Evolutionary conservation across 2,329 filamentous ascomycete species (phyloP), one percentile per base, ranked within the genome.

Genomic region (Setomelanomma holmii): DNA sequence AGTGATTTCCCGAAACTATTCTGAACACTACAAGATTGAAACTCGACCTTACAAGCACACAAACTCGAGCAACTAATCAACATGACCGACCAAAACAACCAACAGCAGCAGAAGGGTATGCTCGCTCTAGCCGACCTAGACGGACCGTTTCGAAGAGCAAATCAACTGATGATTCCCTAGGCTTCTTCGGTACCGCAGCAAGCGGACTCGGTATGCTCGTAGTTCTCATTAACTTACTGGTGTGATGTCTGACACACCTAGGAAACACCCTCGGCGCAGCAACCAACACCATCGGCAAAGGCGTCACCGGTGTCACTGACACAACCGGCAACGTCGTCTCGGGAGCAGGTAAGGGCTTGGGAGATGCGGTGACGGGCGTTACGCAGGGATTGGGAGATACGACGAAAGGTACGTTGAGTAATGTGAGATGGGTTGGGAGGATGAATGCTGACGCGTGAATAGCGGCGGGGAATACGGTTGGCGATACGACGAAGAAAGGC

Each of bases 371-470:
- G 21, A 63, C 63, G 7, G 72, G 72, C 0, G 58, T 75, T 5
- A 73, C 69, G 6, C 53, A 64, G 40, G 72, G 71, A 0, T 16
- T 72, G 16, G 72, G 72, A 0, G 72, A 75, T 49, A 74, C 70
- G 2, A 73, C 67, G 0, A 73, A 73, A 41, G 64, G 69, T 69
- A 53, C 8, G 65, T 56, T 11, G 5, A 19, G 10, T 14, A 8
- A 7, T 11, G 22, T n/a, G 24, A 24, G 1, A n/a, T 19, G 19
- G 34, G 2, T 30, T 30, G 10, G 20, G 21, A 17, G 17, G 35
- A 12, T 27, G 20, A 34, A 27, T 20, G 41, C 55, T 67, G 44
- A 64, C 14, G 12, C 5, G 16, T 8, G 19, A 10, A 5, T 45
- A 71, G 68, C 69, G 30, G 69, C 67, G 0, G 69, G 69, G 0